phyloP scores from a whole-genome alignment of 495 filamentous ascomycete genomes.

The Penicillium roqueforti region DNA sequence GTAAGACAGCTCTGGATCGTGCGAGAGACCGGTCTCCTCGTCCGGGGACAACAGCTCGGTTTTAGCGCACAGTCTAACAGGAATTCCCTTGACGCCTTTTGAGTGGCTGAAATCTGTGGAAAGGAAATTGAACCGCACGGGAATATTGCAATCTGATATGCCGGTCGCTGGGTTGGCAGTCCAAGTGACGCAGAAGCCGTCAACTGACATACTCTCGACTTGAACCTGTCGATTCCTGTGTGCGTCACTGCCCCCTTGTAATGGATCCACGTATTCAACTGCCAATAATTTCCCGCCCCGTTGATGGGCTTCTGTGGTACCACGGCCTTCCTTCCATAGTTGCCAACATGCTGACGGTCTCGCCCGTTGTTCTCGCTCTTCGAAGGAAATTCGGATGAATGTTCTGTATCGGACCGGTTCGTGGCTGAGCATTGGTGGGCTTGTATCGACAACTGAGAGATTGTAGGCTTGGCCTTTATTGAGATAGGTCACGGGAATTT shows the following conservation, averaged over 20 bases:
- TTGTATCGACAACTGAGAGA: constrained; percentile 66
- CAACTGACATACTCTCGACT: constrained; percentile 78
- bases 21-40: constrained; percentile 39
- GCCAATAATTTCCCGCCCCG: constrained; percentile 82
- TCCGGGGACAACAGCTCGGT: constrained; percentile 58
- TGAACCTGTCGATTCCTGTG: constrained; percentile 69
- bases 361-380: constrained; percentile 83
- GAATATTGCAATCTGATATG: constrained; percentile 67
- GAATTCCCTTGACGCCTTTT: constrained; percentile 95
- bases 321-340: constrained; percentile 91
- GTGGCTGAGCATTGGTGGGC: constrained; percentile 43
- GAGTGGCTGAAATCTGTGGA: constrained; percentile 98
- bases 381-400: constrained; percentile 86
- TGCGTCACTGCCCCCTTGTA: constrained; percentile 64
- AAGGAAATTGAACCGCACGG: constrained; percentile 94
- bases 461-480: constrained; percentile 96
- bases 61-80: constrained; percentile 86
- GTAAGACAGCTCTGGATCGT: constrained; percentile 70
- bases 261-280: constrained; percentile 85
- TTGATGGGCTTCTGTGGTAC: constrained; percentile 84
- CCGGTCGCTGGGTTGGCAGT: constrained; percentile 58
- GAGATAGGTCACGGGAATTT: constrained; percentile 92
- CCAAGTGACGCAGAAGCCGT: constrained; percentile 91
- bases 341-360: constrained; percentile 86
- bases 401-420: constrained; percentile 67